phyloP scores from a whole-genome alignment of 768 basidiomycete species.

The Auriscalpium orientale region DNA sequence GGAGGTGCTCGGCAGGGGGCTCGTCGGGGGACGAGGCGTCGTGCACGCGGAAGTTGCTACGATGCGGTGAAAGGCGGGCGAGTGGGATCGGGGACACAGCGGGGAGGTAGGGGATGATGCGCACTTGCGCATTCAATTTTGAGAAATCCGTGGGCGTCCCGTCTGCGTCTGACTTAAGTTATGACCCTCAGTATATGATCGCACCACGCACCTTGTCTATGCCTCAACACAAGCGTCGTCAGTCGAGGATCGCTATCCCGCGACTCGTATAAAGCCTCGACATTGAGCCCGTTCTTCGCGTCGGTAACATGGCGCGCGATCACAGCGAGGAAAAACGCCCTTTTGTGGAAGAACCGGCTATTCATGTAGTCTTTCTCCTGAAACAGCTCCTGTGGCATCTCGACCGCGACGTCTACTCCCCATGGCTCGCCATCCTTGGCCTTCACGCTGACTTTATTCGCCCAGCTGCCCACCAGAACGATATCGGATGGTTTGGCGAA shows the following conservation, averaged over 20 bases:
- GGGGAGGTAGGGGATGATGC: constrained; percentile 64
- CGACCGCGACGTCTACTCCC: constrained; percentile 72
- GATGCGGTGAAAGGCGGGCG: constrained; percentile 63
- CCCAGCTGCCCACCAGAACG: constrained; percentile 80
- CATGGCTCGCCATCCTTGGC: constrained; percentile 57
- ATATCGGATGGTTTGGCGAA: constrained; percentile 76
- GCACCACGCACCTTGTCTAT: constrained; percentile 40
- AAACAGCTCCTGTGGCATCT: constrained; percentile 87
- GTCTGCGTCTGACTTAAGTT: constrained; percentile 28
- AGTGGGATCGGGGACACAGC: constrained; percentile 55
- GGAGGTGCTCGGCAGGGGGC: constrained; percentile 21
- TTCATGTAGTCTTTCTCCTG: constrained; percentile 94
- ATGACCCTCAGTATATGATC: background rate
- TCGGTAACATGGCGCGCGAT: constrained; percentile 55
- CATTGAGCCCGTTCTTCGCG: constrained; percentile 37
- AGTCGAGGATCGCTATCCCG: constrained; percentile 53
- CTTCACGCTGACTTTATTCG: constrained; percentile 67
- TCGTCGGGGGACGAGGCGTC: constrained; percentile 24
- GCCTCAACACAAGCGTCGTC: constrained; percentile 55
- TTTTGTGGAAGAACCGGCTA: constrained; percentile 85
- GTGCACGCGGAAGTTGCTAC: constrained; percentile 54
- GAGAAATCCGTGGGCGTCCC: constrained; percentile 48
- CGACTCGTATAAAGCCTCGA: constrained; percentile 58
- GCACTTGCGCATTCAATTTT: constrained; percentile 63
- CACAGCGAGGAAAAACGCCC: constrained; percentile 81